Evolutionary conservation across 148 eudicot species (phyloP).

Genomic region (Cornus suecica): DNA sequence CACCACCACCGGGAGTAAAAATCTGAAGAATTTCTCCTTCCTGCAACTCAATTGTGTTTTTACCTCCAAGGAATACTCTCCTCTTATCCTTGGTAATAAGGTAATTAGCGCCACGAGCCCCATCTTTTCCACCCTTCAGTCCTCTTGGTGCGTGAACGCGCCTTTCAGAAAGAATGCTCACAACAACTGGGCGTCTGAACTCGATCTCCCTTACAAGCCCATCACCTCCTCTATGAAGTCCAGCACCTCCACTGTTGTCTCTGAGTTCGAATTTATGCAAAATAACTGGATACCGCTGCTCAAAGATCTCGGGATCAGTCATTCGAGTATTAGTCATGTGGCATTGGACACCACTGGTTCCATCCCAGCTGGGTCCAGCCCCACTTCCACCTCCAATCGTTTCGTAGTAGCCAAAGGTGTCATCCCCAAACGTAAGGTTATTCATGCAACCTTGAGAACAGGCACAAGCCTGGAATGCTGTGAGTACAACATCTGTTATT

Average conservation of each 20-base stretch:
- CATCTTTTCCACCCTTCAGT: slow-evolving; percentile 73
- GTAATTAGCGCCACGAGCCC: slow-evolving; percentile 78
- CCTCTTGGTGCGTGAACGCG: slow-evolving; percentile 98
- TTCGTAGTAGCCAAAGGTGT: slow-evolving; percentile 88
- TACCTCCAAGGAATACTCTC: slow-evolving; percentile 77
- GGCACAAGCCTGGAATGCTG: slow-evolving; percentile 97
- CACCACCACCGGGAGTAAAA: slow-evolving; percentile 95
- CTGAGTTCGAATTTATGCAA: slow-evolving; percentile 79
- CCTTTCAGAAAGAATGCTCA: slow-evolving; percentile 90
- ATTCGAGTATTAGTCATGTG: slow-evolving; percentile 97
- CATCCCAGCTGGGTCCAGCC: slow-evolving; percentile 90
- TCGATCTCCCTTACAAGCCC: slow-evolving; percentile 93
- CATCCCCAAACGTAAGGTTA: slow-evolving; percentile 90
- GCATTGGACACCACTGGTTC: slow-evolving; percentile 94
- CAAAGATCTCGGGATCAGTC: slow-evolving; percentile 98
- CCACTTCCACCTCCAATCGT: slow-evolving; percentile 98
- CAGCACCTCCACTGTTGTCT: slow-evolving; percentile 85
- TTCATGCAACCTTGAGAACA: slow-evolving; percentile 99
- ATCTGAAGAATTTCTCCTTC: slow-evolving; percentile 80
- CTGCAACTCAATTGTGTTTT: slow-evolving; percentile 77
- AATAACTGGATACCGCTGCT: slow-evolving; percentile 93
- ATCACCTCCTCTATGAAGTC: slow-evolving; percentile 85
- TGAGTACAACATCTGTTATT: slow-evolving; percentile 85
- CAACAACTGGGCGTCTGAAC: slow-evolving; percentile 71
- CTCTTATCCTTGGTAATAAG: slow-evolving; percentile 65